Conservation (phyloP, 164 flowering plant species). For the Brasenia schreberi region DNA sequence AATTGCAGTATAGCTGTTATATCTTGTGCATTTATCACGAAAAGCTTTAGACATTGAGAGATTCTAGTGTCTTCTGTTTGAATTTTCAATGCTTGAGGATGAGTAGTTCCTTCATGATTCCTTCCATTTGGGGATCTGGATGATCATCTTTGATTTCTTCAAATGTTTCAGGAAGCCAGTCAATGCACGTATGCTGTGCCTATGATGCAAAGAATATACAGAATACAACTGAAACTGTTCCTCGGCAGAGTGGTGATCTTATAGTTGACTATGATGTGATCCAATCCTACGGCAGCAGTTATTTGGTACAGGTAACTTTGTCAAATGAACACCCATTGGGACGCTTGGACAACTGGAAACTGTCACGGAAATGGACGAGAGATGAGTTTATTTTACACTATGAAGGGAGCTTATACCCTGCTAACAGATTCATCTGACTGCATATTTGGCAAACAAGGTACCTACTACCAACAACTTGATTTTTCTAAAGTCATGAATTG, state of each 20-base stretch:
- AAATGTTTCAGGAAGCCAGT: conserved; percentile 2
- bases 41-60: too few relatives aligned
- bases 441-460: conserved; percentile 37
- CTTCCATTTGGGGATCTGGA: too few relatives aligned
- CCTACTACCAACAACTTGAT: conserved; percentile 32
- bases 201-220: conserved; percentile 16
- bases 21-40: too few relatives aligned
- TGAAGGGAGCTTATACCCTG: conserved; percentile 62
- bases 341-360: conserved; percentile 68
- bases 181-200: conserved; percentile 38
- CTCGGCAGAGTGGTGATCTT: conserved; percentile 44
- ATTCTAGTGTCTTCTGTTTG: too few relatives aligned
- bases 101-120: too few relatives aligned
- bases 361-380: conserved; percentile 67
- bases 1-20: too few relatives aligned
- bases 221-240: conserved; percentile 17
- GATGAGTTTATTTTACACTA: conserved; percentile 53
- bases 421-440: conserved; percentile 39
- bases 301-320: conserved; percentile 54
- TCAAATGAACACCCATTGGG: conserved; percentile 44
- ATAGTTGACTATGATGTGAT: conserved; percentile 49
- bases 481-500: conserved; percentile 51
- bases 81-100: too few relatives aligned
- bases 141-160: background rate
- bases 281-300: conserved; percentile 24